Base-by-base conservation (phyloP, 345 rosid species). In the Citrus australasica region DNA sequence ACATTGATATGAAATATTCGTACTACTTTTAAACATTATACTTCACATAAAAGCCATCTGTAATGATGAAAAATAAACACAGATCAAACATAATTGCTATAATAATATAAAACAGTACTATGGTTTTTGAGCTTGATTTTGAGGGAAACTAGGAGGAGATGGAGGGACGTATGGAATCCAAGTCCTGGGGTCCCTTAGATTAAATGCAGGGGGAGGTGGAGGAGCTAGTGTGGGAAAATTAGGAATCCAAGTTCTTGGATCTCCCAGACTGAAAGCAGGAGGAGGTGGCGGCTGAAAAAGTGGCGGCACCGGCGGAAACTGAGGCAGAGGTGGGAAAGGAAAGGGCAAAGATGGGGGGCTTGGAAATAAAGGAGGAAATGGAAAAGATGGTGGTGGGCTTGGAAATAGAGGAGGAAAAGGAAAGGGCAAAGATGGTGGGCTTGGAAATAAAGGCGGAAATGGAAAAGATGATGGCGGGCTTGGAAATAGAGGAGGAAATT, bases 231-330 rank as follows among this genome's bases (percentile, higher is more conserved):
- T 73, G 72, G 95, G 87, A 69, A 88, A 77, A 73, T 82, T 73
- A 33, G 96, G 86, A 19, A 78, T 55, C 90, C 87, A 89, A 14
- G 87, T 84, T 75, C 86, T 85, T 7, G 91, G 88, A 71, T 88
- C 88, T 33, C 79, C 37, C 2, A 76, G 83, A 60, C 79, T 82
- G 33, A 76, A 79, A 3, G 77, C 80, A 6, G 88, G 85, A 4
- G 85, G 83, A 2, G 87, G 83, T 14, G 83, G 86, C 16, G 86
- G 87, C 22, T 80, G 70, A 0, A 86, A 86, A 14, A 81, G 80
- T 5, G 61, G n/a, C 2, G 84, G 79, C 4, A 30, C 8, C 1
- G 83, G 76, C 2, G 82, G 80, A 1, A 68, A 27, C 3, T 73
- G 74, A 4, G 79, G 68, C 4, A 67, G 77, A 3, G 76, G 69